These are phyloP conservation scores for Grosmannia penicillata DNA, from an alignment of 2,329 filamentous ascomycete genomes.

Conservation along the genomic window DNA sequence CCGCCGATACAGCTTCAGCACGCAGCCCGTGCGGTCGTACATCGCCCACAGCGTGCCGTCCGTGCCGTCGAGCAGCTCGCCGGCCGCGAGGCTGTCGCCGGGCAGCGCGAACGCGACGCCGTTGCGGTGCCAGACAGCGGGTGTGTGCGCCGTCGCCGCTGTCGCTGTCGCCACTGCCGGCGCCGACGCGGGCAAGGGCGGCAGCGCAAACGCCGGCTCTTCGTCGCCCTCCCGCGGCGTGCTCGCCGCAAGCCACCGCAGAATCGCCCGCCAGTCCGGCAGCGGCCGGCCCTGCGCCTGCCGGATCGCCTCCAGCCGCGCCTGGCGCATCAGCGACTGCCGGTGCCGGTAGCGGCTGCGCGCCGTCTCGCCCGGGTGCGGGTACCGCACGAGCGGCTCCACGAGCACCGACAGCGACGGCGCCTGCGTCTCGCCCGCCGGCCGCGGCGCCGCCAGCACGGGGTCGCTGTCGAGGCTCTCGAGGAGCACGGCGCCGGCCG, in stretches of 20 bases:
- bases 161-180: not conserved
- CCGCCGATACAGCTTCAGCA: slow-evolving; percentile 12
- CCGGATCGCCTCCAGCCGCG: slow-evolving; percentile 20
- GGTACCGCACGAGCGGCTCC: slow-evolving; percentile 11
- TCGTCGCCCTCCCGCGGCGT: slow-evolving; percentile 13
- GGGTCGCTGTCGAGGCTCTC: slow-evolving; percentile 12
- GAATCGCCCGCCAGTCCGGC: slow-evolving; percentile 24
- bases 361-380: slow-evolving; percentile 10
- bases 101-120: slow-evolving; percentile 15
- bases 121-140: slow-evolving; percentile 5
- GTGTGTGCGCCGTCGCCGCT: no score
- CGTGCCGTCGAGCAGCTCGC: slow-evolving; percentile 9
- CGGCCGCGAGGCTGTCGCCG: slow-evolving; percentile 5
- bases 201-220: not conserved
- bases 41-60: slow-evolving; percentile 15
- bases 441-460: slow-evolving; percentile 7
- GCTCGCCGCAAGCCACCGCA: slow-evolving; percentile 21
- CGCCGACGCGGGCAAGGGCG: not conserved
- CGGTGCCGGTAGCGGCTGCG: slow-evolving; percentile 11
- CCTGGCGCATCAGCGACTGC: slow-evolving; percentile 20
- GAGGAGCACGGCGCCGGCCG: slow-evolving; percentile 10
- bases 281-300: slow-evolving; percentile 14
- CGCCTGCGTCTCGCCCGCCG: not conserved
- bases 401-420: slow-evolving; percentile 15
- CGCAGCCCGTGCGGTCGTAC: slow-evolving; percentile 13